phyloP scores from a whole-genome alignment of 805 yeast genomes.

The Saturnispora diversa region DNA sequence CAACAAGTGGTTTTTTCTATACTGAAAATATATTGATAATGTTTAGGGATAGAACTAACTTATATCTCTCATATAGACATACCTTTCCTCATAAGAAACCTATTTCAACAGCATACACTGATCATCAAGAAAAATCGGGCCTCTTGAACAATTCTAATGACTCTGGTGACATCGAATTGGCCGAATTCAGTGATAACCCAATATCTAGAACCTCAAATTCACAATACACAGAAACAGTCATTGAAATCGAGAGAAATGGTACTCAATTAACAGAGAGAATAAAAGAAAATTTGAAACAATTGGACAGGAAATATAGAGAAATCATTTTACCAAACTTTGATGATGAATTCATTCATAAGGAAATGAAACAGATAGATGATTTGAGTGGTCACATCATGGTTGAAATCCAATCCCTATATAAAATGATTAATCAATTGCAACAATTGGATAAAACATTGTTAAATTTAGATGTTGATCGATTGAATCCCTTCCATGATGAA shows the following conservation, averaged over 20 bases:
- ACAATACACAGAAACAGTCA: constrained; percentile 10
- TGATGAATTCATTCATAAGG: constrained; percentile 70
- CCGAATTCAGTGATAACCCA: not conserved
- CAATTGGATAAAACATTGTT: constrained; percentile 25
- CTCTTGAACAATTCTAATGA: constrained; percentile 30
- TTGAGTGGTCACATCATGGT: constrained; percentile 68
- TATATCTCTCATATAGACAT: constrained; percentile 79
- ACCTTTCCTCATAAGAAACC: constrained; percentile 68
- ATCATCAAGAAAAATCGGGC: constrained; percentile 49
- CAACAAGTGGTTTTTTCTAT: constrained; percentile 4
- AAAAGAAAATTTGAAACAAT: constrained; percentile 44
- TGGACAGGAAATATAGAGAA: constrained; percentile 68
- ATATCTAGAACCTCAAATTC: not conserved
- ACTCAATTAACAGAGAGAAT: constrained; percentile 31
- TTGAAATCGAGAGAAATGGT: constrained; percentile 14
- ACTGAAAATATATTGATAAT: constrained; percentile 31
- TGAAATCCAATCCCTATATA: constrained; percentile 71
- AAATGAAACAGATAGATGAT: constrained; percentile 50
- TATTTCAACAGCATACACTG: constrained; percentile 19
- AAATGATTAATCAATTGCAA: constrained; percentile 56
- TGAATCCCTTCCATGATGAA: constrained; percentile 6
- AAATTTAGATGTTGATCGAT: not conserved
- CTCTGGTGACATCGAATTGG: constrained; percentile 12
- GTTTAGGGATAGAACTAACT: constrained; percentile 93
- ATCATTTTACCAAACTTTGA: constrained; percentile 81